Evolutionary conservation across 139 green algal genomes (phyloP).

Genomic region (Monoraphidium neglectum): DNA sequence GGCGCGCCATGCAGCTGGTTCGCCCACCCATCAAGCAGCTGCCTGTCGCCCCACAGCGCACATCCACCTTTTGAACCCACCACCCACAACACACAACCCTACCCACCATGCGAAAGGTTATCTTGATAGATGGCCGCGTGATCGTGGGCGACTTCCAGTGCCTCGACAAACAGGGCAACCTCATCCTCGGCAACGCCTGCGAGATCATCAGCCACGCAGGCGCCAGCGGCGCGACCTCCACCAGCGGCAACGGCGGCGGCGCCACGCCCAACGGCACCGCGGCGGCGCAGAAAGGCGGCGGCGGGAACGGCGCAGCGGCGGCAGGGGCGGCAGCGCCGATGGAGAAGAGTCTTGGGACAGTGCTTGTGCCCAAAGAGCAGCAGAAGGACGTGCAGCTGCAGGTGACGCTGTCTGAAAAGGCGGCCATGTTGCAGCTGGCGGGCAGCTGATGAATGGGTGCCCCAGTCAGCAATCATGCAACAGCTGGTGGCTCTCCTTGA

Average conservation of each 20-base stretch:
- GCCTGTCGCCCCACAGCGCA: too few relatives aligned
- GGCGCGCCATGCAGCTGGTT: too few relatives aligned
- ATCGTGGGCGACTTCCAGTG: slow-evolving; percentile 60
- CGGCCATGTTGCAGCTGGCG: too few relatives aligned
- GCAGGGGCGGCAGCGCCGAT: too few relatives aligned
- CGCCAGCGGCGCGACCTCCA: neutral
- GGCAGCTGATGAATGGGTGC: too few relatives aligned
- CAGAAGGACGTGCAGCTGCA: slow-evolving; percentile 30
- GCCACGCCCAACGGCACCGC: neutral
- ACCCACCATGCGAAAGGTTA: slow-evolving; percentile 32
- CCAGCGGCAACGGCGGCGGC: neutral
- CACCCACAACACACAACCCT: too few relatives aligned
- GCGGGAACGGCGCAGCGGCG: neutral
- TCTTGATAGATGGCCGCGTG: slow-evolving; percentile 45
- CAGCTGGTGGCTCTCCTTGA: too few relatives aligned
- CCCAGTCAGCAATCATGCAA: too few relatives aligned
- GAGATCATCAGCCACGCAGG: neutral
- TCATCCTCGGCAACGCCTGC: slow-evolving; percentile 57
- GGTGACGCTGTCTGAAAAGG: too few relatives aligned
- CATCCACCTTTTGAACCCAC: too few relatives aligned
- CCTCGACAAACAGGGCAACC: slow-evolving; percentile 69
- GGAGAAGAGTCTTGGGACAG: slow-evolving; percentile 34
- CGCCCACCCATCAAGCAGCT: too few relatives aligned
- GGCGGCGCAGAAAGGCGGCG: neutral
- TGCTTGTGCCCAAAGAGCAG: slow-evolving; percentile 39